These are phyloP conservation scores for Berkeleyomyces rouxiae DNA, from an alignment of 2,329 filamentous ascomycete species.

Conservation along the genomic window DNA sequence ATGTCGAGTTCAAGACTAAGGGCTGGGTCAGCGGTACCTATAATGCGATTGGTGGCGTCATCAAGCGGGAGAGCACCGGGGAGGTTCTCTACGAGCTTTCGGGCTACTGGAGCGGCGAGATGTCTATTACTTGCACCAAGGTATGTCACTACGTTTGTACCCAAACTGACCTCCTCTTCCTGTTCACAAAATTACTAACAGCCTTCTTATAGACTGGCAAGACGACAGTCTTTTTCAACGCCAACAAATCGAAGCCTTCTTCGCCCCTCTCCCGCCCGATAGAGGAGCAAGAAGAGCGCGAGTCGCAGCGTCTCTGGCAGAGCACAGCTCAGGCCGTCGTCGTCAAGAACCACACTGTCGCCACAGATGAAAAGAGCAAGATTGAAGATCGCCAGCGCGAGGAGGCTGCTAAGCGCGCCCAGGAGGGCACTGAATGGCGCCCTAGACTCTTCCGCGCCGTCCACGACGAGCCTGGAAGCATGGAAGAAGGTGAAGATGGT, in stretches of 20 bases:
- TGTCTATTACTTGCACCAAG: slow-evolving; percentile 72
- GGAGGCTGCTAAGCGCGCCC: slow-evolving; percentile 63
- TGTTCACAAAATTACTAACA: background rate
- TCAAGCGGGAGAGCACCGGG: slow-evolving; percentile 75
- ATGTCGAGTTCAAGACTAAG: slow-evolving; percentile 97
- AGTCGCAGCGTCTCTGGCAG: slow-evolving; percentile 79
- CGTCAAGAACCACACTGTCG: slow-evolving; percentile 68
- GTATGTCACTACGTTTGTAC: slow-evolving; percentile 29
- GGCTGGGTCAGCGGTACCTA: slow-evolving; percentile 94
- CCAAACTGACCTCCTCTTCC: too few relatives aligned
- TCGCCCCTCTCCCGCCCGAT: slow-evolving; percentile 59
- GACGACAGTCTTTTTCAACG: slow-evolving; percentile 81
- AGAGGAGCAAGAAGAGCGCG: slow-evolving; percentile 72
- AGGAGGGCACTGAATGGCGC: slow-evolving; percentile 72
- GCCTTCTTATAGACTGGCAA: slow-evolving; percentile 54
- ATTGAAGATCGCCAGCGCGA: slow-evolving; percentile 86
- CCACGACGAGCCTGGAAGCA: slow-evolving; percentile 49
- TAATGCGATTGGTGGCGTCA: slow-evolving; percentile 82
- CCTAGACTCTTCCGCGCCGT: slow-evolving; percentile 72
- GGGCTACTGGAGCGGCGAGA: slow-evolving; percentile 86
- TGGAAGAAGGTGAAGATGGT: slow-evolving; percentile 70
- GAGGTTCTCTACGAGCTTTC: slow-evolving; percentile 83
- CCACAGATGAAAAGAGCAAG: slow-evolving; percentile 90
- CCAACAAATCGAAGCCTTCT: slow-evolving; percentile 58
- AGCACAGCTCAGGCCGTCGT: slow-evolving; percentile 68